Evolutionary conservation across 805 yeast species (phyloP).

Genomic region (Yamadazyma sp.): DNA sequence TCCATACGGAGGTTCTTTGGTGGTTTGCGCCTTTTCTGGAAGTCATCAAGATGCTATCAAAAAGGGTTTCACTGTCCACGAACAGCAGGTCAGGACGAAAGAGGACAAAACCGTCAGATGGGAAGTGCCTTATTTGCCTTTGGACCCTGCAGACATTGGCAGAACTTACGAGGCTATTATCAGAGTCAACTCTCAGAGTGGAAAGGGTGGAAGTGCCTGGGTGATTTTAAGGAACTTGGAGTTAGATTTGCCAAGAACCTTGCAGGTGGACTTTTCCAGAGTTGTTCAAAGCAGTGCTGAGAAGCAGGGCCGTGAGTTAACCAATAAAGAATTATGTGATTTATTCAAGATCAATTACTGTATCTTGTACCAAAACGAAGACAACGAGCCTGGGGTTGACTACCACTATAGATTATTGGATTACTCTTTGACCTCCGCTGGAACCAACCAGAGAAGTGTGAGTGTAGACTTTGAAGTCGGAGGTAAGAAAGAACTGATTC

Average conservation of each 20-base stretch:
- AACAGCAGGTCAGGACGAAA: slow-evolving; percentile 35
- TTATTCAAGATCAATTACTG: slow-evolving; percentile 63
- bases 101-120: slow-evolving; percentile 45
- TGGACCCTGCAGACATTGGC: slow-evolving; percentile 83
- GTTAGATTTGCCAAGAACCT: slow-evolving; percentile 76
- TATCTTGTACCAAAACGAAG: slow-evolving; percentile 31
- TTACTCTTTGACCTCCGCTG: slow-evolving; percentile 45
- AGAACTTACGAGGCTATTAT: slow-evolving; percentile 91
- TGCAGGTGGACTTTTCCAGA: slow-evolving; percentile 74
- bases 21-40: slow-evolving; percentile 81
- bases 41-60: slow-evolving; percentile 90
- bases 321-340: slow-evolving; percentile 59
- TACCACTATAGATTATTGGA: slow-evolving; percentile 41
- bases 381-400: slow-evolving; percentile 25
- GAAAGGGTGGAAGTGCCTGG: slow-evolving; percentile 92
- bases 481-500: slow-evolving; percentile 38
- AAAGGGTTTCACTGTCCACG: slow-evolving; percentile 64
- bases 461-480: slow-evolving; percentile 50
- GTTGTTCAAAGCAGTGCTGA: slow-evolving; percentile 73
- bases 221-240: slow-evolving; percentile 73
- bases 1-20: slow-evolving; percentile 81
- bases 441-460: slow-evolving; percentile 41
- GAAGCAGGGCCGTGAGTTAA: slow-evolving; percentile 67
- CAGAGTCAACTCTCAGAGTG: slow-evolving; percentile 84
- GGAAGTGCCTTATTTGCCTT: slow-evolving; percentile 79